These are phyloP conservation scores for Leccinum subrobustum DNA, from an alignment of 1,284 basidiomycete genomes.

Conservation along the genomic window DNA sequence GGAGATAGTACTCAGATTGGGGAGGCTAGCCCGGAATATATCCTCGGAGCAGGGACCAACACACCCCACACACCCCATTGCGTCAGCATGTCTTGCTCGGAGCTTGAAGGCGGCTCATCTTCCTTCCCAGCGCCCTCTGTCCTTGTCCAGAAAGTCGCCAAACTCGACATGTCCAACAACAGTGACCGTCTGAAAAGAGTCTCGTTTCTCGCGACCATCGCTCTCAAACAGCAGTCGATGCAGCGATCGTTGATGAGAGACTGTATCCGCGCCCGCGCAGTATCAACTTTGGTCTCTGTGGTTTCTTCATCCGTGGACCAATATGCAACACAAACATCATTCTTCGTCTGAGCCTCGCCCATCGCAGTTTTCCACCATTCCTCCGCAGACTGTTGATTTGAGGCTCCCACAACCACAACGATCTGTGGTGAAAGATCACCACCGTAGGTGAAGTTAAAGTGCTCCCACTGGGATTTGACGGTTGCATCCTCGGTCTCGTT, in stretches of 20 bases:
- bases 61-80: slow-evolving; percentile 25
- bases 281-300: background rate
- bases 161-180: slow-evolving; percentile 13
- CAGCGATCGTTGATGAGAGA: slow-evolving; percentile 19
- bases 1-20: background rate
- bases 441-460: slow-evolving; percentile 26
- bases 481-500: background rate
- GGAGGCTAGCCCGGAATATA: background rate
- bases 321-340: slow-evolving; percentile 14
- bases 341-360: background rate
- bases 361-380: slow-evolving; percentile 21
- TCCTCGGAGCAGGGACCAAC: slow-evolving; percentile 12
- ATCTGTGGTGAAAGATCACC: slow-evolving; percentile 27
- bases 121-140: slow-evolving; percentile 4
- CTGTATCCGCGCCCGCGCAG: slow-evolving; percentile 7
- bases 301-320: slow-evolving; percentile 1
- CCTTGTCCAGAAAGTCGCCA: slow-evolving; percentile 13
- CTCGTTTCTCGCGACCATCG: slow-evolving; percentile 5
- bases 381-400: slow-evolving; percentile 14
- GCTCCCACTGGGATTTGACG: slow-evolving; percentile 26
- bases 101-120: background rate
- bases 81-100: slow-evolving; percentile 20
- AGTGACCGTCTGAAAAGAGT: slow-evolving; percentile 18
- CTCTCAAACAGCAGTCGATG: slow-evolving; percentile 22
- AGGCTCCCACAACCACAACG: slow-evolving; percentile 23